Evolutionary conservation across 2,329 filamentous ascomycete genomes (phyloP).

Genomic region (Apiospora pterosperma): DNA sequence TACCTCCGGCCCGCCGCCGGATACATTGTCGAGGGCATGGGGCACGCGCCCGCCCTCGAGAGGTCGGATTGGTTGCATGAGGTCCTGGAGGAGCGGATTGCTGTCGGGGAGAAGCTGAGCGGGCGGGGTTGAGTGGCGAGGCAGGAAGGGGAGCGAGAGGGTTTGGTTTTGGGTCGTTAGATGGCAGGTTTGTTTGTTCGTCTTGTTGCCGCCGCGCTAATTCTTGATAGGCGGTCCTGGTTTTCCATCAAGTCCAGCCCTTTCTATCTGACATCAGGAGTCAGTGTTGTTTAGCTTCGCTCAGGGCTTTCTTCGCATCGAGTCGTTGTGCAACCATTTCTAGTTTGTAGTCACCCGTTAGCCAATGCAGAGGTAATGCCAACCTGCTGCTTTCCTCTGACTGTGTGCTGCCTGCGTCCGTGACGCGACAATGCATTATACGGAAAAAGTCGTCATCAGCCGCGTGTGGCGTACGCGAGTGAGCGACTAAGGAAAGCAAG

Average conservation of each 20-base stretch:
- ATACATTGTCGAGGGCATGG: slow-evolving; percentile 65
- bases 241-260: too few species aligned
- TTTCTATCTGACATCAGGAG: too few species aligned
- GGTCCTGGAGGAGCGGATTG: slow-evolving; percentile 55
- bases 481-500: neutral
- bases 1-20: slow-evolving; percentile 60
- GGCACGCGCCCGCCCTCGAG: slow-evolving; percentile 75
- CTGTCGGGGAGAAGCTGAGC: slow-evolving; percentile 47
- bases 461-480: neutral
- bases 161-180: neutral
- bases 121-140: slow-evolving; percentile 12
- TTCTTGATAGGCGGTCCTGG: too few species aligned
- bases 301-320: too few species aligned
- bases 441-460: neutral
- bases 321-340: too few species aligned
- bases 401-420: too few species aligned
- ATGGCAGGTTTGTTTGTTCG: neutral
- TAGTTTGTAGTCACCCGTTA: too few species aligned
- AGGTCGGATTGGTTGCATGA: slow-evolving; percentile 65
- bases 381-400: too few species aligned
- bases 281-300: too few species aligned
- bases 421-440: too few species aligned
- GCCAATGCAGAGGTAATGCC: too few species aligned
- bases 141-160: neutral
- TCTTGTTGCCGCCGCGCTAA: too few species aligned